Evolutionary conservation across 306 rosid species (phyloP).

Genomic region (Quercus gilva): DNA sequence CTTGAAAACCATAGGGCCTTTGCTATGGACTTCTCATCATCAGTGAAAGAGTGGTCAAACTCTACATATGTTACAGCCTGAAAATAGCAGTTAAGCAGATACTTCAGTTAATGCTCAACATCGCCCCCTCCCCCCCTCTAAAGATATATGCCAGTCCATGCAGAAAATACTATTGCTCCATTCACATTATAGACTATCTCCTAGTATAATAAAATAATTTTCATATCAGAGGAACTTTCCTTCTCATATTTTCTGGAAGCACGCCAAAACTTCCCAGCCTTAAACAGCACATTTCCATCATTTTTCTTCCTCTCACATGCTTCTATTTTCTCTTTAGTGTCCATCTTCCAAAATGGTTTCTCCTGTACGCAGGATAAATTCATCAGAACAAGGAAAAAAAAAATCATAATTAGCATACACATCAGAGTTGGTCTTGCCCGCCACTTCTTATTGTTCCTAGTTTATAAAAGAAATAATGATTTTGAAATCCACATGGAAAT

Average conservation of each 20-base stretch:
- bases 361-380: constrained; percentile 38
- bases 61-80: constrained; percentile 60
- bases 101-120: neutral
- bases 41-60: constrained; percentile 57
- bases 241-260: constrained; percentile 63
- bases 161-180: no score
- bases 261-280: constrained; percentile 42
- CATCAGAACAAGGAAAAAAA: neutral
- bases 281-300: constrained; percentile 56
- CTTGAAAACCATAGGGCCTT: constrained; percentile 47
- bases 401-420: neutral
- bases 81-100: constrained; percentile 8
- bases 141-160: neutral
- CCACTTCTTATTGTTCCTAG: neutral
- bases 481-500: neutral
- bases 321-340: constrained; percentile 54
- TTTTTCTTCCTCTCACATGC: constrained; percentile 51
- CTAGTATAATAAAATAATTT: no score
- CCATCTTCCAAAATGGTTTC: constrained; percentile 71
- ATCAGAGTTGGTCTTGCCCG: neutral
- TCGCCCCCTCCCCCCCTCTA: no score
- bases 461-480: neutral
- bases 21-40: constrained; percentile 42
- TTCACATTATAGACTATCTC: no score
- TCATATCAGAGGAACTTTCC: constrained; percentile 24